A percentile compares a stretch with the other conserved stretches of the same genome.
Conservation (phyloP, 495 filamentous ascomycete species). For the Tuber magnatum region DNA sequence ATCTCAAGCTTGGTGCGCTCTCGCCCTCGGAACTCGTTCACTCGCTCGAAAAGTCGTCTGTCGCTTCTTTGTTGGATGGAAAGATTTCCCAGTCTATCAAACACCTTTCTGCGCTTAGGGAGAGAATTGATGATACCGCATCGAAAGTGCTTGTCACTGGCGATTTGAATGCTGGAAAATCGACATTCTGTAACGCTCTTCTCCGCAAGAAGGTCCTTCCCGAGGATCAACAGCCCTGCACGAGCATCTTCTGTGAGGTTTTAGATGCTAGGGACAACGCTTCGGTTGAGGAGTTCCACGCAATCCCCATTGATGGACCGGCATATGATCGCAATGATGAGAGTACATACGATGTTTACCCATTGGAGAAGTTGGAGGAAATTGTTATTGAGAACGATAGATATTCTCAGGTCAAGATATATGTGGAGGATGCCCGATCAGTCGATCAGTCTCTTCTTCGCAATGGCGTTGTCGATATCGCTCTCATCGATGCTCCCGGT, state of each 20-base stretch:
- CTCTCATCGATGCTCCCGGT: conserved; percentile 91
- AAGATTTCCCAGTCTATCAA: conserved; percentile 89
- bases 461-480: conserved; percentile 97
- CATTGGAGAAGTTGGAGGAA: conserved; percentile 68
- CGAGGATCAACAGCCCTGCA: conserved; percentile 98
- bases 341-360: conserved; percentile 81
- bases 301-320: conserved; percentile 65
- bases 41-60: conserved; percentile 85
- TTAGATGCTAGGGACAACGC: conserved; percentile 84
- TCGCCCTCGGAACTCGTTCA: conserved; percentile 89
- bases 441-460: conserved; percentile 92
- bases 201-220: conserved; percentile 86
- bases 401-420: conserved; percentile 94
- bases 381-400: conserved; percentile 79
- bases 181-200: conserved; percentile 95
- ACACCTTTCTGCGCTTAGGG: conserved; percentile 75
- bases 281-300: conserved; percentile 89
- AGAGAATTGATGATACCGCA: conserved; percentile 92
- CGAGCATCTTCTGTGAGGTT: conserved; percentile 96
- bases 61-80: conserved; percentile 83
- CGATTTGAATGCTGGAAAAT: conserved; percentile 95
- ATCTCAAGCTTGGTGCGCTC: conserved; percentile 78
- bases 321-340: conserved; percentile 85
- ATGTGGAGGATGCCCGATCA: conserved; percentile 81
- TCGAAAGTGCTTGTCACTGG: conserved; percentile 98